Base-by-base conservation (phyloP, 345 rosid species). In the Dipteronia dyeriana region DNA sequence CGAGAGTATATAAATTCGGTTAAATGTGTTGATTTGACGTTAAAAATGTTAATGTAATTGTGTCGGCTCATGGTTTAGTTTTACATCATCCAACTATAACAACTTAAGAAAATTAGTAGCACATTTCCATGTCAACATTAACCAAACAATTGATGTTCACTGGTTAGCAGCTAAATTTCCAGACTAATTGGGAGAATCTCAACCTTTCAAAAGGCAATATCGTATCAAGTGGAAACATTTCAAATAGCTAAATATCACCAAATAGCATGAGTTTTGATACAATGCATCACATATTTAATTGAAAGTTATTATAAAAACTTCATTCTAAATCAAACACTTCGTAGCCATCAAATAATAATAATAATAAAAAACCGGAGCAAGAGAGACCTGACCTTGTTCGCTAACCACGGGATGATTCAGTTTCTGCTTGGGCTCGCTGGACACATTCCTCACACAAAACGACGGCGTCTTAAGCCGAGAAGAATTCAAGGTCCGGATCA, bases 371-470 rank as follows among this genome's bases (percentile, higher is more conserved):
- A 71, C 43, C 49, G 9, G 49, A 45, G 49, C 49, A 13, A 9
- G 38, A 49, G 9, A 6, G 9, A 3, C 29, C 29, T 43, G 25
- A 88, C 91, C 91, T 84, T 82, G 83, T 77, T 88, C 78, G 29
- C 75, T 83, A 47, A 57, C 70, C 25, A 76, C 53, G 16, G 73
- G 76, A 71, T 85, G 86, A 22, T 81, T 38, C 1, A 75, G 45
- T 22, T 81, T 85, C 80, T 70, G 79, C 71, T 71, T 81, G 0
- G 82, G 83, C 61, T 85, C 86, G 53, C 86, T 76, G 51, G 88
- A 88, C 11, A 79, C 80, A 49, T 75, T 80, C 79, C 82, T 87
- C 49, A 84, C 84, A 74, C 45, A 74, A 49, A 31, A 62, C 70
- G 69, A 11, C 79, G 29, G 20, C 47, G 47, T 11, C 14, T 61